Evolutionary conservation across 192 early-diverging fungal species (phyloP).

Genomic region (Backusella psychrophila): DNA sequence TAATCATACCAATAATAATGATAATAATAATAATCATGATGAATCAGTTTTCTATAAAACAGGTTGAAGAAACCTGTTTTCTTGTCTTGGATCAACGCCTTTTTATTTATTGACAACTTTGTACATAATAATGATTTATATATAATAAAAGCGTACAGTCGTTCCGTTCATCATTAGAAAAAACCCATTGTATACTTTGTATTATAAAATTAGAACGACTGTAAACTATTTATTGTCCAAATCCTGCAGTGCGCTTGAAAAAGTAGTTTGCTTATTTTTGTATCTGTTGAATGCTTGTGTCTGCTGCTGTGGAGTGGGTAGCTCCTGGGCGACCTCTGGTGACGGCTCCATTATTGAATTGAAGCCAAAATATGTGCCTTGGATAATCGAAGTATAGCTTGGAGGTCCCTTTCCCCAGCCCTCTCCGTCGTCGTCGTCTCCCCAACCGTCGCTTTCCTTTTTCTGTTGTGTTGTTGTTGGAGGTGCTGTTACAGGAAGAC

Average conservation of each 20-base stretch:
- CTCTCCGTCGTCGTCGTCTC: neutral
- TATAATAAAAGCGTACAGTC: neutral
- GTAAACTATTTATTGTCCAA: neutral
- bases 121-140: no score
- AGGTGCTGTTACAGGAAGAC: neutral
- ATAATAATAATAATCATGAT: no score
- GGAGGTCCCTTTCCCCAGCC: conserved; percentile 13
- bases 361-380: conserved; percentile 11
- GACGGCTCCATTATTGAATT: conserved; percentile 13
- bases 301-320: neutral
- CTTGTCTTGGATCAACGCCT: no score
- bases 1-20: no score
- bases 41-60: no score
- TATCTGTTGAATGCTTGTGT: neutral
- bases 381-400: neutral
- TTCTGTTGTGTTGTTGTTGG: neutral
- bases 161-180: no score
- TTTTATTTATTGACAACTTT: neutral
- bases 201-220: no score
- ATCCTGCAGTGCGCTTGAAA: neutral
- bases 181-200: no score
- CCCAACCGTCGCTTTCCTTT: neutral
- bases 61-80: no score
- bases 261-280: neutral
- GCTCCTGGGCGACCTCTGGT: neutral